Percentiles rank a stretch among this genome's conserved stretches.
phyloP scores from a whole-genome alignment of 257 asterid genomes.

The Anisodus acutangulus region DNA sequence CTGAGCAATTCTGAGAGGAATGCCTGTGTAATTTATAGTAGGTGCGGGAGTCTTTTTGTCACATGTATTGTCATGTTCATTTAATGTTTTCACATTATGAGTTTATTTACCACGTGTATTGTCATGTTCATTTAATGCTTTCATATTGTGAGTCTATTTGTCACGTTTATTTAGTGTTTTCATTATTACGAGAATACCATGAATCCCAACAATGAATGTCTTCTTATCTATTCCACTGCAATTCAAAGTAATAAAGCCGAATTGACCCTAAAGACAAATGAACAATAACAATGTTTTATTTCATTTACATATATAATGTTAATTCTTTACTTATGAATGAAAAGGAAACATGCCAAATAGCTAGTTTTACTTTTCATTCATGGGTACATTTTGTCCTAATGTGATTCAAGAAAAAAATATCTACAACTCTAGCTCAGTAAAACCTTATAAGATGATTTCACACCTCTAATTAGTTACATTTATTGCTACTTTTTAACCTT shows the following conservation, averaged over 20 bases:
- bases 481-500: background rate
- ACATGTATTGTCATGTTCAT: background rate
- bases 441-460: background rate
- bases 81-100: background rate
- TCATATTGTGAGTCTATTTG: background rate
- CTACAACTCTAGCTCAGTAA: background rate
- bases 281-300: background rate
- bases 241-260: background rate
- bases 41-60: background rate
- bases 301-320: background rate
- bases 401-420: background rate
- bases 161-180: no score
- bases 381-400: background rate
- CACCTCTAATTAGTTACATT: background rate
- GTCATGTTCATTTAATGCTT: background rate
- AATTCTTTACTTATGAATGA: background rate
- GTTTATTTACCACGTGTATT: background rate
- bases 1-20: background rate
- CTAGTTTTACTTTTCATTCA: background rate
- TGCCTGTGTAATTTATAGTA: background rate
- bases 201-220: background rate
- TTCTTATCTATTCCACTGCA: background rate
- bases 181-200: background rate
- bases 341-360: background rate
- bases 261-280: background rate